Percentiles rank a stretch among this genome's conserved stretches.
These are phyloP conservation scores for Trichophyton mentagrophytes DNA, from an alignment of 2,329 filamentous ascomycete species.

Conservation along the genomic window DNA sequence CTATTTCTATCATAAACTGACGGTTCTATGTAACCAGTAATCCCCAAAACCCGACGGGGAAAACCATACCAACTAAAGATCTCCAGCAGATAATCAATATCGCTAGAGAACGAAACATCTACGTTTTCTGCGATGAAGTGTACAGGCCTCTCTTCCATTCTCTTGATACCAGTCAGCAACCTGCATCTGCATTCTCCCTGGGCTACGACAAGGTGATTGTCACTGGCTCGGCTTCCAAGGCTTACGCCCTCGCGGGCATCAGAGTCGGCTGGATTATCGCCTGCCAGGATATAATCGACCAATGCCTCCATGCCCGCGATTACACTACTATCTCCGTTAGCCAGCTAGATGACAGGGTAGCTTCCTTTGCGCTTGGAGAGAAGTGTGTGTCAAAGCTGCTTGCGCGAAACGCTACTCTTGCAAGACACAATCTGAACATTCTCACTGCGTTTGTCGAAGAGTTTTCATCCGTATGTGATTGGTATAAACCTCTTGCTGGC, in stretches of 20 bases:
- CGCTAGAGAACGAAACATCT: constrained; percentile 50
- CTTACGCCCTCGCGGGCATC: constrained; percentile 70
- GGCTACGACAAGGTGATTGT: constrained; percentile 58
- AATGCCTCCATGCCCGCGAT: constrained; percentile 54
- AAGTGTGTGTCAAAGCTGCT: constrained; percentile 52
- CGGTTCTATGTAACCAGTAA: constrained; percentile 42
- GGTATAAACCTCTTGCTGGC: constrained; percentile 63
- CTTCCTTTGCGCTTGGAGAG: constrained; percentile 57
- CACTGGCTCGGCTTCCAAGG: constrained; percentile 74
- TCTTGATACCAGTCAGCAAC: constrained; percentile 34
- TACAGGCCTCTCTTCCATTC: constrained; percentile 74
- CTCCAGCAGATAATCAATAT: constrained; percentile 52
- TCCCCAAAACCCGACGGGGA: constrained; percentile 71
- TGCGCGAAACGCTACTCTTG: constrained; percentile 51
- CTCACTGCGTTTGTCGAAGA: constrained; percentile 56
- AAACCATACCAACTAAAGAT: constrained; percentile 50
- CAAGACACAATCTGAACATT: constrained; percentile 52
- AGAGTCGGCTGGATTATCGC: constrained; percentile 73
- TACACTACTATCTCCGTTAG: constrained; percentile 82
- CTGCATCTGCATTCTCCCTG: constrained; percentile 56
- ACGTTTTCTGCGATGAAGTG: constrained; percentile 65
- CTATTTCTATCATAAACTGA: constrained; percentile 39
- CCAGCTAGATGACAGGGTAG: constrained; percentile 65
- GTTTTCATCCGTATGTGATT: constrained; percentile 51
- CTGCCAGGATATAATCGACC: constrained; percentile 48